Evolutionary conservation across 2,329 filamentous ascomycete species (phyloP).

Genomic region (Fusarium domesticum): DNA sequence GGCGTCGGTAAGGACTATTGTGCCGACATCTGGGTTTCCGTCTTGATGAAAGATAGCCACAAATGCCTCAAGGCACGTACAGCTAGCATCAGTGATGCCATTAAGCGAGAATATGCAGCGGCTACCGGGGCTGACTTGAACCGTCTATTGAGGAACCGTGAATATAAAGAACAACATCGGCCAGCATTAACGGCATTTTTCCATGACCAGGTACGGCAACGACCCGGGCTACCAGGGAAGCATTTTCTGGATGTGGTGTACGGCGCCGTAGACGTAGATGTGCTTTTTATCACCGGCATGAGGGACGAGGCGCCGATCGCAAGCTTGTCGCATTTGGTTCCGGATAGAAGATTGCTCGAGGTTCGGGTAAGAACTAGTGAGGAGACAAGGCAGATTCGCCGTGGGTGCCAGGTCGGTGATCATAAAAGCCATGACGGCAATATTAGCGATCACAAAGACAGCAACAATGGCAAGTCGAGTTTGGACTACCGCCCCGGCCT

Average conservation of each 20-base stretch:
- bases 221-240: slow-evolving; percentile 47
- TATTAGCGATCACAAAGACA: slow-evolving; percentile 2
- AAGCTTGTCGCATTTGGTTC: slow-evolving; percentile 51
- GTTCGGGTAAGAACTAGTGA: slow-evolving; percentile 45
- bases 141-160: slow-evolving; percentile 50
- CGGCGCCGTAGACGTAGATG: slow-evolving; percentile 43
- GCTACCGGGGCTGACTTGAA: slow-evolving; percentile 45
- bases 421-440: background rate
- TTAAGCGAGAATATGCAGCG: slow-evolving; percentile 55
- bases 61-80: slow-evolving; percentile 37
- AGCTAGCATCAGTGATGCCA: slow-evolving; percentile 51
- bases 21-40: slow-evolving; percentile 49
- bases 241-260: slow-evolving; percentile 49
- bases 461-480: slow-evolving; percentile 6
- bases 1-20: slow-evolving; percentile 61
- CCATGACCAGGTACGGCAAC: slow-evolving; percentile 40
- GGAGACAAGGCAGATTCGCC: slow-evolving; percentile 37
- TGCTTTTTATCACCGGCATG: slow-evolving; percentile 62
- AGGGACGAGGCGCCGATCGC: slow-evolving; percentile 58
- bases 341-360: slow-evolving; percentile 52
- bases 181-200: slow-evolving; percentile 51
- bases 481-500: slow-evolving; percentile 41
- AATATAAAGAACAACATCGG: slow-evolving; percentile 61
- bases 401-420: slow-evolving; percentile 19
- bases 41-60: slow-evolving; percentile 31